Evolutionary conservation across 164 flowering plant species (phyloP).

Genomic region (Macadamia integrifolia): DNA sequence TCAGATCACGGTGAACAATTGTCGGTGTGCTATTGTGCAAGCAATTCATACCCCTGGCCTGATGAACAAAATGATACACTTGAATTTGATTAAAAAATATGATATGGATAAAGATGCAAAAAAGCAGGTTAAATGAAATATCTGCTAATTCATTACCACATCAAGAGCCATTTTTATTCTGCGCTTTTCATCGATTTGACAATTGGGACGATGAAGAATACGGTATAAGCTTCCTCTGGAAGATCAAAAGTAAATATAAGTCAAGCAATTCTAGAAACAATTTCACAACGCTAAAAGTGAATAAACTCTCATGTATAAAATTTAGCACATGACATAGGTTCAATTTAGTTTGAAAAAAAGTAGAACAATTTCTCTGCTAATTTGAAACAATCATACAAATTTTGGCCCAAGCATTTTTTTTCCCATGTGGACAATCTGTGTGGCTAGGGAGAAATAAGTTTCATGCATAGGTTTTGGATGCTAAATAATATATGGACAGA

Average conservation of each 20-base stretch:
- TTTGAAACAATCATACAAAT: too few relatives aligned
- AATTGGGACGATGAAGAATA: conserved; percentile 87
- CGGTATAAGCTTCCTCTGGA: conserved; percentile 93
- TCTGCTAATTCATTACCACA: conserved; percentile 58
- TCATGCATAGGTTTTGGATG: too few relatives aligned
- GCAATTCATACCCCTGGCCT: conserved; percentile 99
- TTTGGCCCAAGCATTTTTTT: too few relatives aligned
- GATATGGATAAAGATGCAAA: background rate
- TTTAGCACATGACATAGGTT: too few relatives aligned
- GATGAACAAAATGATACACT: conserved; percentile 1
- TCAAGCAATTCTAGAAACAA: background rate
- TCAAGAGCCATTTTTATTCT: conserved; percentile 97
- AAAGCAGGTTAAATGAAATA: background rate
- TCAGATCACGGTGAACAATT: conserved; percentile 95
- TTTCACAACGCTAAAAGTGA: background rate
- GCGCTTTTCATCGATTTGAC: conserved; percentile 88
- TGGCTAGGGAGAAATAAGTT: too few relatives aligned
- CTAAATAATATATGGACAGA: too few relatives aligned
- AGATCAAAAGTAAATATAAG: conserved; percentile 8
- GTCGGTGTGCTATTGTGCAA: conserved; percentile 90
- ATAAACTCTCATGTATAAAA: background rate
- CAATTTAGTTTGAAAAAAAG: too few relatives aligned
- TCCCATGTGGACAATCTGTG: too few relatives aligned
- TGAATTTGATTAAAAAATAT: background rate
- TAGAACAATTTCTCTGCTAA: too few relatives aligned